Percentiles rank a stretch among this genome's conserved stretches.
These are phyloP conservation scores for Fusarium coffeatum DNA, from an alignment of 2,329 filamentous ascomycete genomes.

Conservation along the genomic window DNA sequence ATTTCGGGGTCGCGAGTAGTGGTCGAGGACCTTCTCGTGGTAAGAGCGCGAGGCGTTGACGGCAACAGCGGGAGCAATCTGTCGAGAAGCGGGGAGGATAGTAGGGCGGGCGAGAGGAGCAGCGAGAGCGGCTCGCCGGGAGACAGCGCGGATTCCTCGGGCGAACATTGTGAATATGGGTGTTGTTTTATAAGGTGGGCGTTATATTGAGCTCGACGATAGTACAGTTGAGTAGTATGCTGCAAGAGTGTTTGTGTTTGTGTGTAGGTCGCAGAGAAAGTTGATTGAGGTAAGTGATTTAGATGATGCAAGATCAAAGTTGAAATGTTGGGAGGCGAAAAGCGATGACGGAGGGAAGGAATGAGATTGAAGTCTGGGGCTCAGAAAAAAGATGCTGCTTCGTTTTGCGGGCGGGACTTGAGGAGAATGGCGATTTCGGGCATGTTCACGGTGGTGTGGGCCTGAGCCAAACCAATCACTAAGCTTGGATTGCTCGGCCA, in stretches of 20 bases:
- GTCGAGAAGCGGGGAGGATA: slow-evolving; percentile 54
- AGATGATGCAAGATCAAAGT: slow-evolving; percentile 26
- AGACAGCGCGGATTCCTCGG: slow-evolving; percentile 58
- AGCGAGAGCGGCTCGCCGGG: slow-evolving; percentile 58
- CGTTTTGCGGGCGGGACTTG: slow-evolving; percentile 42
- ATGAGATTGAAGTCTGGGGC: slow-evolving; percentile 36
- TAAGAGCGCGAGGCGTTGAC: slow-evolving; percentile 59
- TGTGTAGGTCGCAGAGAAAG: slow-evolving; percentile 16
- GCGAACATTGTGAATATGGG: slow-evolving; percentile 57
- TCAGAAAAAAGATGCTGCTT: slow-evolving; percentile 46
- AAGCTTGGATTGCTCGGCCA: slow-evolving; percentile 48
- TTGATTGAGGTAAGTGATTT: not conserved
- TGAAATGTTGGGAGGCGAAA: slow-evolving; percentile 39
- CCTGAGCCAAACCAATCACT: slow-evolving; percentile 26
- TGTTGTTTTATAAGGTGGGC: slow-evolving; percentile 2
- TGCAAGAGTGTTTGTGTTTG: not conserved
- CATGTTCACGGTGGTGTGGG: slow-evolving; percentile 41
- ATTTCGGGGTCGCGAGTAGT: slow-evolving; percentile 66
- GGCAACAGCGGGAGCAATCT: slow-evolving; percentile 55
- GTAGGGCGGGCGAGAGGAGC: slow-evolving; percentile 54
- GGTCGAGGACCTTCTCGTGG: slow-evolving; percentile 65
- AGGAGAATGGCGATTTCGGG: slow-evolving; percentile 49
- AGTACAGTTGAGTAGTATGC: slow-evolving; percentile 4
- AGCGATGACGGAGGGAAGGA: slow-evolving; percentile 41
- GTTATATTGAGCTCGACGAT: slow-evolving; percentile 16